phyloP scores from a whole-genome alignment of 2,329 filamentous ascomycete genomes.

The Dothideomycetidae sp. region DNA sequence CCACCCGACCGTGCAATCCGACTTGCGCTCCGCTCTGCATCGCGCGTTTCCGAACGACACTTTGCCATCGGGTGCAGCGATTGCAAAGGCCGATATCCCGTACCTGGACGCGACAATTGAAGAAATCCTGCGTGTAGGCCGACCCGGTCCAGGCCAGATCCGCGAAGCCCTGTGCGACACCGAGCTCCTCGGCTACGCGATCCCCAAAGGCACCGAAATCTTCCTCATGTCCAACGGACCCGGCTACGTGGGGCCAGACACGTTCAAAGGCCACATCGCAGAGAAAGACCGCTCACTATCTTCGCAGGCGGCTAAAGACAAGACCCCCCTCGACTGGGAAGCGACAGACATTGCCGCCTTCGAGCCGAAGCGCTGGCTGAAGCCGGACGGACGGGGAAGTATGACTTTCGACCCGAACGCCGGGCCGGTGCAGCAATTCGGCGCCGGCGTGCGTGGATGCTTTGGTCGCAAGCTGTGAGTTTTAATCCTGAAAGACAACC shows the following conservation, averaged over 20 bases:
- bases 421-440: constrained; percentile 24
- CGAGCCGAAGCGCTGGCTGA: constrained; percentile 29
- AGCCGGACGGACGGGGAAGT: constrained; percentile 15
- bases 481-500: no score
- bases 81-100: constrained; percentile 20
- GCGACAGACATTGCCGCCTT: constrained; percentile 21
- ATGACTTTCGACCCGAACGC: constrained; percentile 23
- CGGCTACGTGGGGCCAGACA: constrained; percentile 12
- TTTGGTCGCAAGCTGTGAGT: no score
- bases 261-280: constrained; percentile 18
- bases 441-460: constrained; percentile 22
- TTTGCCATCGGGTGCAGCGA: constrained; percentile 21
- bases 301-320: constrained; percentile 17
- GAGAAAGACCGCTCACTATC: constrained; percentile 19
- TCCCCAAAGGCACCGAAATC: constrained; percentile 27
- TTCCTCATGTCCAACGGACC: constrained; percentile 17
- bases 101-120: constrained; percentile 32
- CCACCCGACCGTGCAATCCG: constrained; percentile 22
- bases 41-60: constrained; percentile 15
- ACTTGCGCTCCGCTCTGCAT: constrained; percentile 21
- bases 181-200: constrained; percentile 25
- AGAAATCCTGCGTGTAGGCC: constrained; percentile 26
- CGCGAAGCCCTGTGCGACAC: constrained; percentile 26
- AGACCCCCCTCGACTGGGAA: constrained; percentile 18
- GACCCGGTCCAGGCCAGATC: constrained; percentile 16